Evolutionary conservation across 305 asterid genomes (phyloP), one percentile per base, ranked within the genome.

Genomic region (Withania somnifera): DNA sequence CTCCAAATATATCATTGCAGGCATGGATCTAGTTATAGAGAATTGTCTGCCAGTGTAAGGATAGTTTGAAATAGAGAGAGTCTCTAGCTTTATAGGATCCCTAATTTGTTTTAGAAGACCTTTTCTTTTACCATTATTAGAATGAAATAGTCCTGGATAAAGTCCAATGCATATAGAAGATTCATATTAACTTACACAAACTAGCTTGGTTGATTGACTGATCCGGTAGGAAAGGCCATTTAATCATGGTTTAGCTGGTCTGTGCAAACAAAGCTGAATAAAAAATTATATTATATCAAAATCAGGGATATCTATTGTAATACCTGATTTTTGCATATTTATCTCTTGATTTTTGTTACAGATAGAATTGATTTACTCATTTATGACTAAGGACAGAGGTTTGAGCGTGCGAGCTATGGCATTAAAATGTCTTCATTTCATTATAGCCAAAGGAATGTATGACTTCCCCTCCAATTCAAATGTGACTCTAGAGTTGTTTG

Each of bases 341-440:
- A 11, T 81, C 71, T 71, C 32, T 63, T 82, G 47, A 84, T 81
- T 77, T 88, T 88, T 54, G 67, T 71, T 86, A 85, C 89, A 93
- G 92, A 42, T 91, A 63, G 94, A 93, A 75, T 86, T 94, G 87
- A 91, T 95, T 84, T 20, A 86, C 38, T 64, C 83, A 53, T 94
- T 90, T 88, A 83, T 89, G 67, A 87, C 84, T 64, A 89, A 90
- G 80, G 93, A 90, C 56, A 87, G 81, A 84, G 86, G 91, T 88
- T 81, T 89, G 85, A 83, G 66, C 83, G 26, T 92, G 86, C 94
- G 90, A 92, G 87, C 84, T 50, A 86, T 90, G 66, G 89, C 95
- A 20, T 84, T 95, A 77, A 88, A 85, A 87, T 94, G 98, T 88
- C 91, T 86, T 67, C 54, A 51, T 61, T 84, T 88, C 85, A 67